phyloP scores from a whole-genome alignment of 306 rosid species.

The Herpetospermum pedunculosum region DNA sequence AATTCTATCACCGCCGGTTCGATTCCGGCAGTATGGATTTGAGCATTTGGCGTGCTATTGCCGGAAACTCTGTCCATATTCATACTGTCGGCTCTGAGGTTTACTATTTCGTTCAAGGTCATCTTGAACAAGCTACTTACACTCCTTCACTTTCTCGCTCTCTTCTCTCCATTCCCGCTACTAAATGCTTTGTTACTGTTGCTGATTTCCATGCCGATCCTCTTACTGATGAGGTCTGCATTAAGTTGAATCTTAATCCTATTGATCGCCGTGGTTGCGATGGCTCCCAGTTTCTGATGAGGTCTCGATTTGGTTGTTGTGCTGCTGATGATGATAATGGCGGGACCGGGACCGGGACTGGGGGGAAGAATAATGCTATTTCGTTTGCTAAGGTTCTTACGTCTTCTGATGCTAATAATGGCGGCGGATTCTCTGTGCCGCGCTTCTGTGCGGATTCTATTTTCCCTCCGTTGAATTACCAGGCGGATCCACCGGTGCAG shows the following conservation, averaged over 20 bases:
- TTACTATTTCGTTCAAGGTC: slow-evolving; percentile 76
- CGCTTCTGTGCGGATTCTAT: slow-evolving; percentile 58
- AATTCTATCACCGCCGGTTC: slow-evolving; percentile 2
- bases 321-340: neutral
- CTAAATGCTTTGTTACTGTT: slow-evolving; percentile 26
- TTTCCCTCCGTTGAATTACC: slow-evolving; percentile 47
- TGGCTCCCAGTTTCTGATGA: no score
- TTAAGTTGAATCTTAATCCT: slow-evolving; percentile 43
- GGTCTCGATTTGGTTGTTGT: neutral
- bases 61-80: slow-evolving; percentile 33
- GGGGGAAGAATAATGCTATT: no score
- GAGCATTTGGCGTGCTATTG: slow-evolving; percentile 53
- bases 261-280: no score
- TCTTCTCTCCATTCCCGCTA: slow-evolving; percentile 18
- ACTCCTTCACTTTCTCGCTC: slow-evolving; percentile 26
- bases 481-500: slow-evolving; percentile 57
- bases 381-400: slow-evolving; percentile 56
- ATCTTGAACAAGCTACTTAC: slow-evolving; percentile 40
- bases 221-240: slow-evolving; percentile 48
- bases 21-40: slow-evolving; percentile 16
- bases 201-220: slow-evolving; percentile 40
- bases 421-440: slow-evolving; percentile 80
- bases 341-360: no score
- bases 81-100: slow-evolving; percentile 56
- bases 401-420: slow-evolving; percentile 73